Percentiles rank a stretch among this genome's conserved stretches.
phyloP scores from a whole-genome alignment of 176 grass and related monocot genomes.

The Carex pumila region DNA sequence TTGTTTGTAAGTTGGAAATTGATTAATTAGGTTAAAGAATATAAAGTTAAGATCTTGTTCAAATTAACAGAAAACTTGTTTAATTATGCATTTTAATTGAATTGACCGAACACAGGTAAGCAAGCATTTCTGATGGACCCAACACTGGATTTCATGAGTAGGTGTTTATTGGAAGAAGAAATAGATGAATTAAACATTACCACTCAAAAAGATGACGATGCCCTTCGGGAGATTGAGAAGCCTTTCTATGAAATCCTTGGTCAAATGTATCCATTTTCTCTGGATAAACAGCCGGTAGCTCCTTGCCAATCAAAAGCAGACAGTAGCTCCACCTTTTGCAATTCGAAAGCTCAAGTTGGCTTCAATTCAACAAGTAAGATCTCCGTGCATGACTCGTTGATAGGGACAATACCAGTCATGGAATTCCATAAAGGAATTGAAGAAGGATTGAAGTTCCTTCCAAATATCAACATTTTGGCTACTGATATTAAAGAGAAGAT shows the following conservation, averaged over 20 bases:
- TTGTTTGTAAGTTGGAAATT: too few relatives aligned
- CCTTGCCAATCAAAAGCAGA: constrained; percentile 20
- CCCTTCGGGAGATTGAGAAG: constrained; percentile 42
- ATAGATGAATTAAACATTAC: constrained; percentile 33
- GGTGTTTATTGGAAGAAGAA: constrained; percentile 53
- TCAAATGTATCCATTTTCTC: constrained; percentile 31
- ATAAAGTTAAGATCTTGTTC: too few relatives aligned
- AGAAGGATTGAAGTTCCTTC: constrained; percentile 29
- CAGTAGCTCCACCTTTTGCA: constrained; percentile 23
- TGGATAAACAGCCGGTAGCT: not conserved
- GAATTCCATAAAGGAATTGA: constrained; percentile 8
- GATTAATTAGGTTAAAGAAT: too few relatives aligned
- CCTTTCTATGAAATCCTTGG: constrained; percentile 55
- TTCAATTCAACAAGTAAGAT: not conserved
- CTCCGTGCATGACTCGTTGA: not conserved
- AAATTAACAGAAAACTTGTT: too few relatives aligned
- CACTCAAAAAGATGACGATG: constrained; percentile 21
- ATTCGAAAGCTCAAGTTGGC: not conserved
- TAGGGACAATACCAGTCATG: not conserved
- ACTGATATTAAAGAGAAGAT: constrained; percentile 8
- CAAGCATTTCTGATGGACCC: constrained; percentile 30
- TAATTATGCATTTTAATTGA: too few relatives aligned
- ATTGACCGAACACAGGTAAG: not conserved
- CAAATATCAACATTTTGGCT: constrained; percentile 11
- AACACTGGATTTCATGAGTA: constrained; percentile 38